Evolutionary conservation across 495 filamentous ascomycete species (phyloP), one percentile per base, ranked within the genome.

Genomic region (Penicillium malachiteum): DNA sequence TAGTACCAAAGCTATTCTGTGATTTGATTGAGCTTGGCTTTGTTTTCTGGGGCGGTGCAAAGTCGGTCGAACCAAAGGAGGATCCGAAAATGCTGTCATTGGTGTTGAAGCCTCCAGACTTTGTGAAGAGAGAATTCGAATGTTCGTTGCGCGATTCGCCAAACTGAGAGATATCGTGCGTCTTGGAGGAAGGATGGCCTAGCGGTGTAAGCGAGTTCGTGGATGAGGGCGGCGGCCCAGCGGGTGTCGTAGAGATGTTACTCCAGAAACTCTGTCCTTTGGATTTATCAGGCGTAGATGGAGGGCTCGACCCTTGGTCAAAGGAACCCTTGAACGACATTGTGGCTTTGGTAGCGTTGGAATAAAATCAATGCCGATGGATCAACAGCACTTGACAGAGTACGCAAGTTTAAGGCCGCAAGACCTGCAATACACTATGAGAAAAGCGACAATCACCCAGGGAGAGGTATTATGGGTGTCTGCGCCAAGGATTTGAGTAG

Each of bases 181-280:
- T 69, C 9, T 81, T 81, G 7, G 81, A 85, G 18, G 82, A 80
- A 16, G 89, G 88, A 26, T 79, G 82, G 32, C 86, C 88, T 54
- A 80, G 83, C 10, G 90, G 89, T 30, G 87, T 90, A 68, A 91
- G 91, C 32, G 89, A 91, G 17, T 77, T 76, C 9, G 80, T 72
- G 35, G 82, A 83, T 3, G 83, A 84, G 18, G 89, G 89, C 12
- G 91, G 90, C 45, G 81, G 84, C 9, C 85, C 89, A 26, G 85
- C 84, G 42, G 91, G 91, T 17, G 91, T 93, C 1, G 87, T 92
- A 0, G 91, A 92, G 33, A 84, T 78, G 64, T 85, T 71, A 50
- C 71, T 69, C 53, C 75, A 70, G 13, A 74, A 59, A 48, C 71
- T 72, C 46, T 71, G 73, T 18, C 63, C 63, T 54, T 74, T 73